Conservation (phyloP, 2,329 filamentous ascomycete species). For the Paecilomyces fulvus region DNA sequence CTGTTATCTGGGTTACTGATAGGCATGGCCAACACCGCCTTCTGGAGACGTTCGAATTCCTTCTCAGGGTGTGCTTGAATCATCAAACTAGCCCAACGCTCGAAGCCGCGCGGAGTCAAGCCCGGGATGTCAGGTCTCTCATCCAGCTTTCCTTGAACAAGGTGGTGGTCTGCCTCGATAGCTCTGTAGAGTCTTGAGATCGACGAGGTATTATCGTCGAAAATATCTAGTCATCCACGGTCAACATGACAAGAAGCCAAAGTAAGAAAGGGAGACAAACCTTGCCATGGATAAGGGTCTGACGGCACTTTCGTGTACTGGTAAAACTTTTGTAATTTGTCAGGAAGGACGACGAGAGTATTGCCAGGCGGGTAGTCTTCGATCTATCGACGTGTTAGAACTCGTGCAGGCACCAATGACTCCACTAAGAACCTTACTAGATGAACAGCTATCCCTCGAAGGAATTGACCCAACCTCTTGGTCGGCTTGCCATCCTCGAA, state of each 20-base stretch:
- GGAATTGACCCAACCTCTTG: constrained; percentile 57
- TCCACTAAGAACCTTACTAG: constrained; percentile 46
- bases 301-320: constrained; percentile 53
- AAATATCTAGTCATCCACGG: constrained; percentile 39
- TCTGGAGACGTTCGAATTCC: constrained; percentile 62
- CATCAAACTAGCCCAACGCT: constrained; percentile 62
- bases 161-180: constrained; percentile 52
- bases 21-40: constrained; percentile 61
- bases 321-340: constrained; percentile 70
- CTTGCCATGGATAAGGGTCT: constrained; percentile 62
- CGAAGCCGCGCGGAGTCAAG: constrained; percentile 60
- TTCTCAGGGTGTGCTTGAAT: constrained; percentile 68
- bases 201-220: constrained; percentile 44
- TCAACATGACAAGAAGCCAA: constrained; percentile 3
- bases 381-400: constrained; percentile 43
- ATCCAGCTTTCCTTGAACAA: constrained; percentile 48
- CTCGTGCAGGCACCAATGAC: background rate
- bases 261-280: constrained; percentile 35
- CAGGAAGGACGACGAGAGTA: constrained; percentile 64
- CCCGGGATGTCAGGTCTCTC: constrained; percentile 53
- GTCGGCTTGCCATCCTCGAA: constrained; percentile 65
- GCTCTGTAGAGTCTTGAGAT: constrained; percentile 52
- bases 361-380: constrained; percentile 59
- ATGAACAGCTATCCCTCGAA: constrained; percentile 65
- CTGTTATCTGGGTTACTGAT: constrained; percentile 58